Evolutionary conservation across 805 yeast species (phyloP).

Genomic region (Groenewaldozyma salmanticensis): DNA sequence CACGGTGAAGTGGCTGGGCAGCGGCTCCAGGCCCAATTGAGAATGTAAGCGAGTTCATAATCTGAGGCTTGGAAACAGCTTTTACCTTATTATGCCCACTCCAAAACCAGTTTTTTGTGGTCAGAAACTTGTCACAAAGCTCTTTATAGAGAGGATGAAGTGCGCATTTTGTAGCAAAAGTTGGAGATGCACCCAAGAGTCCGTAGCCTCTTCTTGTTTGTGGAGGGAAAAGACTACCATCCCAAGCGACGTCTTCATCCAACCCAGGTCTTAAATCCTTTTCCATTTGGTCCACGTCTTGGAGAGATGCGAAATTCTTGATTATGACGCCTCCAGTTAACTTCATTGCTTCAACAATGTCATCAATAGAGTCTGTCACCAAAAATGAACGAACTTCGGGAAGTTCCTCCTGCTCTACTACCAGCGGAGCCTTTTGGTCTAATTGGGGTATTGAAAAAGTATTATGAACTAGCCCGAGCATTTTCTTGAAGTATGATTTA

Average conservation of each 20-base stretch:
- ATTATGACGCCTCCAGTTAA: slow-evolving; percentile 4
- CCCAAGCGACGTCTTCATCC: slow-evolving; percentile 5
- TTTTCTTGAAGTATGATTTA: no score
- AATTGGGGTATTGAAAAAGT: no score
- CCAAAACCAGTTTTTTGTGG: slow-evolving; percentile 7
- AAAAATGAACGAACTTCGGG: no score
- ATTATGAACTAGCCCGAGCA: no score
- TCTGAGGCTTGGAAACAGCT: slow-evolving; percentile 2
- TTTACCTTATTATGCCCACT: slow-evolving; percentile 3
- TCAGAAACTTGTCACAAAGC: slow-evolving; percentile 1
- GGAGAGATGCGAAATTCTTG: slow-evolving; percentile 3
- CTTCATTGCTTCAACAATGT: slow-evolving; percentile 1
- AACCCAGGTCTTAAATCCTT: slow-evolving; percentile 4
- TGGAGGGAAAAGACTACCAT: slow-evolving; percentile 4
- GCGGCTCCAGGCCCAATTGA: slow-evolving; percentile 5
- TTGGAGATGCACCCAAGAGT: slow-evolving; percentile 2
- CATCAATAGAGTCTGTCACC: no score
- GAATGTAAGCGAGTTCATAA: slow-evolving; percentile 3
- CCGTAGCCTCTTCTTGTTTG: slow-evolving; percentile 3
- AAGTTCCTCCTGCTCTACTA: no score
- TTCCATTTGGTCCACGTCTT: slow-evolving; percentile 4
- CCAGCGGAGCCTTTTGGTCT: no score
- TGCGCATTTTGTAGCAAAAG: slow-evolving; percentile 2
- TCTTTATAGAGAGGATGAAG: not conserved
- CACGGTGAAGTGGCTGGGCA: slow-evolving; percentile 5